These are phyloP conservation scores for Melastoma malabathricum DNA, from an alignment of 345 rosid species.

Conservation along the genomic window DNA sequence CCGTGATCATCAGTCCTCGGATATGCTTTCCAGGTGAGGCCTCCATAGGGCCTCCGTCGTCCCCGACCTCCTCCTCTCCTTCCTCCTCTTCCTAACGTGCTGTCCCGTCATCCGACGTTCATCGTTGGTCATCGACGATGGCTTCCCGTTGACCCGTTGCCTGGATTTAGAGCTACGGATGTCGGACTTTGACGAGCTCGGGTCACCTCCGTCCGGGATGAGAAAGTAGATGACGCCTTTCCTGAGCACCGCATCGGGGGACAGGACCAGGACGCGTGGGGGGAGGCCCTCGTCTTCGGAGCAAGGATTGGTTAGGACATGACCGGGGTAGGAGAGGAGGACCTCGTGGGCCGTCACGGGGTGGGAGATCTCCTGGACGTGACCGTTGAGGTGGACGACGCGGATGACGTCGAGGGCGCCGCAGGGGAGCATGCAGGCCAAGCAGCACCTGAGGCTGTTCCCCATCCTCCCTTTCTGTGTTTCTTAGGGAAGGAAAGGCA, in stretches of 20 bases:
- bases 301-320: conserved; percentile 69
- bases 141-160: background rate
- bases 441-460: conserved; percentile 75
- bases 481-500: no score
- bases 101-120: background rate
- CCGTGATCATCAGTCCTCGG: conserved; percentile 36
- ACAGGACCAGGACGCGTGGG: conserved; percentile 60
- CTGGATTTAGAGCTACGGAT: no score
- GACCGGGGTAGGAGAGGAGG: conserved; percentile 67
- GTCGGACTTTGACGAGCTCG: no score
- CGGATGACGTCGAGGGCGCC: conserved; percentile 94
- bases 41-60: conserved; percentile 22
- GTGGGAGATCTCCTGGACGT: conserved; percentile 61
- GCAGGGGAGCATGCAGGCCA: conserved; percentile 90
- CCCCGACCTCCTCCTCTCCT: no score
- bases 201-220: conserved; percentile 44
- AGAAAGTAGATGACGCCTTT: conserved; percentile 85
- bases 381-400: conserved; percentile 76
- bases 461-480: conserved; percentile 34
- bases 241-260: conserved; percentile 78
- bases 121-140: background rate
- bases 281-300: conserved; percentile 62
- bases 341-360: conserved; percentile 74
- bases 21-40: conserved; percentile 67
- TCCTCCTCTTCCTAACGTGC: background rate